Evolutionary conservation across 2,329 filamentous ascomycete genomes (phyloP).

Genomic region (Aspergillus vadensis): DNA sequence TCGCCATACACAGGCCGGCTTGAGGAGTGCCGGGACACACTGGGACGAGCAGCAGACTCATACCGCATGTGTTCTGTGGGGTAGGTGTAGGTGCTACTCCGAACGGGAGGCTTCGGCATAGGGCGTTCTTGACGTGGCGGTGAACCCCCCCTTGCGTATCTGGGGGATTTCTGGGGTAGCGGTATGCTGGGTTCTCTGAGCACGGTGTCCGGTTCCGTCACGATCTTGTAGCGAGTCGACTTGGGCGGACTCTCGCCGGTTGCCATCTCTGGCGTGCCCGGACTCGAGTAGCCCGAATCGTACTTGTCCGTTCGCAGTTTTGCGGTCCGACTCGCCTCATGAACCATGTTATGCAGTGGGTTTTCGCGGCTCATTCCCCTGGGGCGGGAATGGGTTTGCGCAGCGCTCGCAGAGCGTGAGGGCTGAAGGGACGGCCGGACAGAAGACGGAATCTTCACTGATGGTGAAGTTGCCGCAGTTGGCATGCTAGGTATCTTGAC

Average conservation of each 20-base stretch:
- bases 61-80: slow-evolving; percentile 26
- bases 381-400: slow-evolving; percentile 29
- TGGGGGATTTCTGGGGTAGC: slow-evolving; percentile 24
- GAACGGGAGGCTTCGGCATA: slow-evolving; percentile 24
- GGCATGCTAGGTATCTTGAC: slow-evolving; percentile 39
- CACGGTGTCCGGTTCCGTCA: slow-evolving; percentile 31
- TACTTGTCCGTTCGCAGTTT: slow-evolving; percentile 42
- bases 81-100: slow-evolving; percentile 35
- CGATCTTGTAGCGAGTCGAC: slow-evolving; percentile 37
- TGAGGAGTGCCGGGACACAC: slow-evolving; percentile 13
- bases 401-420: slow-evolving; percentile 35
- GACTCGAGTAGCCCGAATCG: slow-evolving; percentile 51
- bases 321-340: slow-evolving; percentile 35
- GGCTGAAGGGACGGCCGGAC: slow-evolving; percentile 34
- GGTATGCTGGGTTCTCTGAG: slow-evolving; percentile 30
- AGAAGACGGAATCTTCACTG: slow-evolving; percentile 31
- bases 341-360: slow-evolving; percentile 28
- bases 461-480: slow-evolving; percentile 36
- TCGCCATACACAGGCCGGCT: slow-evolving; percentile 24
- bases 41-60: slow-evolving; percentile 25
- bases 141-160: slow-evolving; percentile 31
- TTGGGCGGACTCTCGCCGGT: slow-evolving; percentile 38
- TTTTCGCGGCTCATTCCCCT: slow-evolving; percentile 30
- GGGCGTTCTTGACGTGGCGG: slow-evolving; percentile 31
- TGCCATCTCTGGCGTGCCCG: slow-evolving; percentile 45